Evolutionary conservation across 257 asterid genomes (phyloP).

Genomic region (Ilex asprella): DNA sequence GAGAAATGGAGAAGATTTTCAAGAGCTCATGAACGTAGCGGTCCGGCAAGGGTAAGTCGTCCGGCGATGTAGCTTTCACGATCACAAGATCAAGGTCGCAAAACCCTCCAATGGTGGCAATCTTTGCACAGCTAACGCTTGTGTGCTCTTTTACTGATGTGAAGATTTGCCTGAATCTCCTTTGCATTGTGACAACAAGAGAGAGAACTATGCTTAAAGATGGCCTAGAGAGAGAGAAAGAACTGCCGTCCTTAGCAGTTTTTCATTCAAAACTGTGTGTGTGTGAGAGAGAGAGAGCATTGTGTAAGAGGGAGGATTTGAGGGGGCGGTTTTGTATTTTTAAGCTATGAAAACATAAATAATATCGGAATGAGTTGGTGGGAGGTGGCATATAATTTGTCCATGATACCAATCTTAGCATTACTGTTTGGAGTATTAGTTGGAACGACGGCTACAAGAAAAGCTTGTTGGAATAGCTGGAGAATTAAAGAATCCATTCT

Average conservation of each 20-base stretch:
- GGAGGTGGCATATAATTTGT: too few species aligned
- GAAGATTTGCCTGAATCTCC: conserved; percentile 32
- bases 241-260: too few species aligned
- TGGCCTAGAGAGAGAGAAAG: not conserved
- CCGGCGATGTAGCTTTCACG: conserved; percentile 56
- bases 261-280: too few species aligned
- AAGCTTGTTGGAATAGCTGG: too few species aligned
- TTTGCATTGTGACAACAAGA: conserved; percentile 23
- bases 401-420: too few species aligned
- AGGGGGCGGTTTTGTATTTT: not conserved
- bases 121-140: conserved; percentile 49
- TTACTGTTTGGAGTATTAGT: not conserved
- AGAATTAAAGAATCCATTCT: too few species aligned
- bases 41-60: conserved; percentile 39
- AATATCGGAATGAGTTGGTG: conserved; percentile 8
- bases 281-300: too few species aligned
- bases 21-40: conserved; percentile 40
- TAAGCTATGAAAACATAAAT: conserved; percentile 1
- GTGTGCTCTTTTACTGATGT: conserved; percentile 38
- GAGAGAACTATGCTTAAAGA: not conserved
- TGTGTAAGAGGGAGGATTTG: not conserved
- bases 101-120: conserved; percentile 52
- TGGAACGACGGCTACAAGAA: too few species aligned
- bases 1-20: conserved; percentile 43
- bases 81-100: conserved; percentile 43